Conservation (phyloP, 306 rosid genomes). For the Prunus salicina region DNA sequence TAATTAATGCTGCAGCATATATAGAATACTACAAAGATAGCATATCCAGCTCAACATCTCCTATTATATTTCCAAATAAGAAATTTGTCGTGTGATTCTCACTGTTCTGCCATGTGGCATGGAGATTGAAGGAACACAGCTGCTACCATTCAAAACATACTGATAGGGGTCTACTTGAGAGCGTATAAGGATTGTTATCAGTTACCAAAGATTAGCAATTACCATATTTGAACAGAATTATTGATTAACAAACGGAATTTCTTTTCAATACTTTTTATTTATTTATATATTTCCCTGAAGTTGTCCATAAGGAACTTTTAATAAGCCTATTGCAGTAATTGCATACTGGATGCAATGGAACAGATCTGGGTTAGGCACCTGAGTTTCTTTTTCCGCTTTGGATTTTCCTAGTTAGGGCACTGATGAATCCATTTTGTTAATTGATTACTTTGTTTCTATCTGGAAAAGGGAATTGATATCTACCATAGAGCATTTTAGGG, state of each 20-base stretch:
- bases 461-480: not conserved
- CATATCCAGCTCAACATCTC: not conserved
- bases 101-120: not conserved
- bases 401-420: not conserved
- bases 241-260: not conserved
- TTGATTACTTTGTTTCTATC: not conserved
- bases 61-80: not conserved
- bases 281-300: too few relatives aligned
- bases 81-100: not conserved
- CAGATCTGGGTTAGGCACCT: not conserved
- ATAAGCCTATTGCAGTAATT: not conserved
- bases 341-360: not conserved
- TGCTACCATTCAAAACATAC: not conserved
- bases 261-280: too few relatives aligned
- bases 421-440: not conserved
- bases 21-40: not conserved
- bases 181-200: too few relatives aligned
- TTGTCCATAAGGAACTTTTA: not conserved
- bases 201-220: not conserved
- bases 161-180: slow-evolving; percentile 1
- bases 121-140: not conserved
- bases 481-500: not conserved
- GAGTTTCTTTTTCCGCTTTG: not conserved
- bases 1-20: not conserved
- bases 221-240: not conserved